phyloP scores from a whole-genome alignment of 1,284 basidiomycete species.

The Anthracocystis setariae region DNA sequence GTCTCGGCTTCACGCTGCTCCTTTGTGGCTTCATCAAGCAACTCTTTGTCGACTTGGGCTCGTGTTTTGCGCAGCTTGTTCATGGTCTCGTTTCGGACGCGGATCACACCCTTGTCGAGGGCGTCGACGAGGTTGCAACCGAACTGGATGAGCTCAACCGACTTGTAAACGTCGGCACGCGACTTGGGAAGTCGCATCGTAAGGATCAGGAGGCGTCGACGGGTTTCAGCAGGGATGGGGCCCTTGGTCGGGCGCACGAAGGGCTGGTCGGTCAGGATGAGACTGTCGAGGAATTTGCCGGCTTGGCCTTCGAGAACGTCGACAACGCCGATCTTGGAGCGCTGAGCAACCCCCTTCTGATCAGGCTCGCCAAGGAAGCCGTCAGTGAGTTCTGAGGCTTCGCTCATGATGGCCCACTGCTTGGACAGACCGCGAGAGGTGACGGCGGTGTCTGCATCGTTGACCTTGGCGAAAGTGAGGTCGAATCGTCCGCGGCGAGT shows the following conservation, averaged over 20 bases:
- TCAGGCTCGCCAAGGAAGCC: constrained; percentile 61
- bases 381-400: constrained; percentile 62
- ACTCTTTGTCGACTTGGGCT: constrained; percentile 51
- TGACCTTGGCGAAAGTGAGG: constrained; percentile 61
- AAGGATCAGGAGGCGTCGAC: constrained; percentile 52
- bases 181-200: constrained; percentile 56
- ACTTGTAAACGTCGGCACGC: constrained; percentile 22
- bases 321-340: constrained; percentile 54
- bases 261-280: constrained; percentile 64
- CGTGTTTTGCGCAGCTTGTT: constrained; percentile 58
- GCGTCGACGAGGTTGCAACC: constrained; percentile 64
- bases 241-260: constrained; percentile 35
- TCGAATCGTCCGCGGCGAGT: constrained; percentile 60
- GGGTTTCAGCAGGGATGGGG: constrained; percentile 40
- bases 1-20: constrained; percentile 55
- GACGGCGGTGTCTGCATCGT: constrained; percentile 47
- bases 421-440: constrained; percentile 52
- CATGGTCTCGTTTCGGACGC: constrained; percentile 46
- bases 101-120: constrained; percentile 48
- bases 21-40: constrained; percentile 48
- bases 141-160: constrained; percentile 54
- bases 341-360: constrained; percentile 56
- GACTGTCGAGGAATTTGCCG: constrained; percentile 54
- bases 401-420: constrained; percentile 62
- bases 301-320: constrained; percentile 49